Percentiles rank a stretch among this genome's conserved stretches.
phyloP scores from a whole-genome alignment of 2,329 filamentous ascomycete species.

The Trichoderma endophyticum region DNA sequence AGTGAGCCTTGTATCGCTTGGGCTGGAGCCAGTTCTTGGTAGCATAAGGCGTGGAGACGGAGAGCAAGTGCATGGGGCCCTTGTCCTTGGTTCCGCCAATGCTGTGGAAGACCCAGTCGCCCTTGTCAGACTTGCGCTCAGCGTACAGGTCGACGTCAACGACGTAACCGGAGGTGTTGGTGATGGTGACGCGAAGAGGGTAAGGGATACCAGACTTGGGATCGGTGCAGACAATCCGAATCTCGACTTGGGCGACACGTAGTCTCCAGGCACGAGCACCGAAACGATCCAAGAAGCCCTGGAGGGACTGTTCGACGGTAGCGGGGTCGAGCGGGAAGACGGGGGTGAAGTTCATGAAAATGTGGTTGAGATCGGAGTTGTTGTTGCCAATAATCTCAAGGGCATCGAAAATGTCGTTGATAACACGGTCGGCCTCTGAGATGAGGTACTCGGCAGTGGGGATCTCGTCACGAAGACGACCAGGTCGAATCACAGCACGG shows the following conservation, averaged over 20 bases:
- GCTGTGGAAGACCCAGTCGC: slow-evolving; percentile 97
- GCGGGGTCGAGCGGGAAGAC: slow-evolving; percentile 88
- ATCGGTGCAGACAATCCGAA: slow-evolving; percentile 97
- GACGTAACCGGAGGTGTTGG: slow-evolving; percentile 96
- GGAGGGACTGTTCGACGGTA: slow-evolving; percentile 89
- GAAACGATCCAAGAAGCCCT: slow-evolving; percentile 94
- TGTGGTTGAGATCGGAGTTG: slow-evolving; percentile 98
- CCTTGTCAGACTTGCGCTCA: slow-evolving; percentile 96
- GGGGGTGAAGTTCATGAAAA: slow-evolving; percentile 99
- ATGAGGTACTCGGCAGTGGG: slow-evolving; percentile 98
- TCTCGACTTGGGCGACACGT: slow-evolving; percentile 94
- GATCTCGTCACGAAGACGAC: slow-evolving; percentile 92
- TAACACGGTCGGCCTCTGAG: slow-evolving; percentile 90
- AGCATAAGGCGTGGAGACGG: slow-evolving; percentile 87
- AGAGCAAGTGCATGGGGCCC: slow-evolving; percentile 88
- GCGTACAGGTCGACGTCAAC: slow-evolving; percentile 97
- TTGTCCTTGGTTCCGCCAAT: slow-evolving; percentile 94
- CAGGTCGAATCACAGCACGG: slow-evolving; percentile 89
- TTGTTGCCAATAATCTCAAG: slow-evolving; percentile 99
- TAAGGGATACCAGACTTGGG: slow-evolving; percentile 78
- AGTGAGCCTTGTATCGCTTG: slow-evolving; percentile 98
- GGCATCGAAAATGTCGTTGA: slow-evolving; percentile 97
- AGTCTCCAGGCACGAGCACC: slow-evolving; percentile 93
- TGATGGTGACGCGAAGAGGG: slow-evolving; percentile 93
- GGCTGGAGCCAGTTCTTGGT: slow-evolving; percentile 99